Evolutionary conservation across 2,329 filamentous ascomycete genomes (phyloP).

Genomic region (Cordyceps javanica): DNA sequence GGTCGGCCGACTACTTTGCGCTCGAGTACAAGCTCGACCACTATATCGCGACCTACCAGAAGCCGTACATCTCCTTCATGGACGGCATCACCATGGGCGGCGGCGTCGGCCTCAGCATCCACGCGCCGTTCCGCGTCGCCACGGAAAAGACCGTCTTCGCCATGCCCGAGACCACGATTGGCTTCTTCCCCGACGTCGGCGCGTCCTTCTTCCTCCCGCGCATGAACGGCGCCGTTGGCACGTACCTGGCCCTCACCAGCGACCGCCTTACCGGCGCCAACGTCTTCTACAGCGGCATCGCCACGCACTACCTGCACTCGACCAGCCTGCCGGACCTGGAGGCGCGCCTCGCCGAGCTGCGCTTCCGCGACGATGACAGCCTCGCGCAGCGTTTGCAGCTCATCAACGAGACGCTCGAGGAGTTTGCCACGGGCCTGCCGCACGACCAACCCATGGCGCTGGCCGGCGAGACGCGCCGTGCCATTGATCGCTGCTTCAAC

Average conservation of each 20-base stretch:
- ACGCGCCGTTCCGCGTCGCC: conserved; percentile 93
- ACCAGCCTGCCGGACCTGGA: conserved; percentile 77
- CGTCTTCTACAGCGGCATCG: conserved; percentile 83
- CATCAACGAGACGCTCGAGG: conserved; percentile 84
- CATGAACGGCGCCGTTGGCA: conserved; percentile 80
- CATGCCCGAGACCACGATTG: conserved; percentile 98
- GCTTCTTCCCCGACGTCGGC: conserved; percentile 97
- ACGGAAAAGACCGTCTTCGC: conserved; percentile 94
- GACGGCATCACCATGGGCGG: conserved; percentile 98
- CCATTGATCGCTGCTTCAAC: conserved; percentile 80
- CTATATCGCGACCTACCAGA: conserved; percentile 85
- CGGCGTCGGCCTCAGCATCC: conserved; percentile 87
- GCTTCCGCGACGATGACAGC: conserved; percentile 71
- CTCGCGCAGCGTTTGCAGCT: conserved; percentile 58
- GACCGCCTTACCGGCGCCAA: conserved; percentile 76
- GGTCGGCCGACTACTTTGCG: conserved; percentile 79
- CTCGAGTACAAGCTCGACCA: conserved; percentile 97
- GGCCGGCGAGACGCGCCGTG: conserved; percentile 63
- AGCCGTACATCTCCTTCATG: conserved; percentile 93
- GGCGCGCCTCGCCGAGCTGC: conserved; percentile 77
- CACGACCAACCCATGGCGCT: conserved; percentile 63
- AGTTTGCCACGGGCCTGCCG: conserved; percentile 83
- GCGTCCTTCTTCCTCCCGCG: conserved; percentile 92
- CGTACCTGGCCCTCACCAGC: conserved; percentile 89
- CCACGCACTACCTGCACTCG: conserved; percentile 94